Evolutionary conservation across 768 basidiomycete genomes (phyloP).

Genomic region (Albatrellus ellisii): DNA sequence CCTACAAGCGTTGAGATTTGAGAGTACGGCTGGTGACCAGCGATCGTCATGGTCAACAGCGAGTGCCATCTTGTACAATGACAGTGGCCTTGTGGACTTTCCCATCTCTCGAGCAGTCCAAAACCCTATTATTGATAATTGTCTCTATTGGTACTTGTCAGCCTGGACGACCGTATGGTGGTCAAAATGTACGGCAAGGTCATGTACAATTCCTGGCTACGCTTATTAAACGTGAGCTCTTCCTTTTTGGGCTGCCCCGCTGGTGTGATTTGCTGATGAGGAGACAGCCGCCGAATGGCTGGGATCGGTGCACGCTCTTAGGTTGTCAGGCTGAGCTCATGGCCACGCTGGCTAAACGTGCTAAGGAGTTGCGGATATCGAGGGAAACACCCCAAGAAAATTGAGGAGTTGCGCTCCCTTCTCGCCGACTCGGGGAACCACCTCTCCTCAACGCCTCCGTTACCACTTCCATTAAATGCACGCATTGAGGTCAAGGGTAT

Average conservation of each 20-base stretch:
- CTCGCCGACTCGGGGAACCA: constrained; percentile 79
- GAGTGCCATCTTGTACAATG: constrained; percentile 73
- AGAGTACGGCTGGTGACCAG: constrained; percentile 68
- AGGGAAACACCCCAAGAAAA: constrained; percentile 96
- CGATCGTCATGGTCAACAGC: constrained; percentile 56
- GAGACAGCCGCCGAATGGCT: constrained; percentile 54
- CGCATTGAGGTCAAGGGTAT: constrained; percentile 74
- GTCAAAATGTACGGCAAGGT: constrained; percentile 26
- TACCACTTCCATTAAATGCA: constrained; percentile 91
- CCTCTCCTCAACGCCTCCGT: constrained; percentile 58
- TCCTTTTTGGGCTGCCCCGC: not conserved
- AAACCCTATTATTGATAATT: constrained; percentile 78
- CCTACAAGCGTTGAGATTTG: constrained; percentile 96
- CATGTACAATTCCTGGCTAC: constrained; percentile 80
- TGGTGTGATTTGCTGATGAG: not conserved
- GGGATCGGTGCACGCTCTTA: constrained; percentile 73
- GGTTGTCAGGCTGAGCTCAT: constrained; percentile 83
- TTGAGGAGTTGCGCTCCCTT: constrained; percentile 78
- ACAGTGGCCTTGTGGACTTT: constrained; percentile 89
- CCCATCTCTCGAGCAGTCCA: constrained; percentile 76
- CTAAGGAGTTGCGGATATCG: constrained; percentile 74
- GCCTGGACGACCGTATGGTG: constrained; percentile 49
- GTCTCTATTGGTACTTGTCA: constrained; percentile 97
- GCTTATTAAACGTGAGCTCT: constrained; percentile 67
- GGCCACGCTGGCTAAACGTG: constrained; percentile 72